Base-by-base conservation (phyloP, 83 land plant species). In the Diphasiastrum complanatum region DNA sequence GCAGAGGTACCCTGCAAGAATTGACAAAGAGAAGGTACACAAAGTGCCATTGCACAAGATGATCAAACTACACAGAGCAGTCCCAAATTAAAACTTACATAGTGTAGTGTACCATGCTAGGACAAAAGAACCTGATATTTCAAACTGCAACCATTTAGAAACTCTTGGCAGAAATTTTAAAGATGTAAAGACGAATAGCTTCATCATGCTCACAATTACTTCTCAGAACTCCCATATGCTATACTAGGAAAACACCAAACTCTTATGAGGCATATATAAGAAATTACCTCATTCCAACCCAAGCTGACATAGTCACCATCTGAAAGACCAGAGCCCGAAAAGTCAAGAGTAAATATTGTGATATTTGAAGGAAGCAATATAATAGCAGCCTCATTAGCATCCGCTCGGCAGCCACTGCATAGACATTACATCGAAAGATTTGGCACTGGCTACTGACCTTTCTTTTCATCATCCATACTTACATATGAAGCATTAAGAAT, bases 331-430 rank as follows among this genome's bases (percentile, higher is more conserved):
- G 98, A 93, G 46, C 98, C 98, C 30, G 98, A 83, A 60, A 93
- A 93, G 73, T 93, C 98, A 50, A 93, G 85, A 5, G 90, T 71
- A 64, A 93, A 93, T 6, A 93, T 91, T 6, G 98, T 85, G 35
- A 93, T 85, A 48, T 83, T 79, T 60, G 85, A 88, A 6, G 96
- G 98, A 47, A 93, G 85, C 55, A 93, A 71, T 46, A 93, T 83
- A 27, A 85, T 78, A 32, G 91, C 98, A 65, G 95, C 98, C 73
- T 93, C 98, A 81, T 89, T 93, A 22, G 98, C 98, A 81, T 93
- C 98, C 40, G 91, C 91, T 38, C 98, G 81, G 74, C 96, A 93
- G 1, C 98, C 98, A 78, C 98, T 93, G 86, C 61, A 69, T 14
- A 41, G n/a, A 28, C 38, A 34, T 8, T 16, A 40, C 8, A 40